Evolutionary conservation across 2,329 filamentous ascomycete species (phyloP).

Genomic region (Cryphonectria nitschkei): DNA sequence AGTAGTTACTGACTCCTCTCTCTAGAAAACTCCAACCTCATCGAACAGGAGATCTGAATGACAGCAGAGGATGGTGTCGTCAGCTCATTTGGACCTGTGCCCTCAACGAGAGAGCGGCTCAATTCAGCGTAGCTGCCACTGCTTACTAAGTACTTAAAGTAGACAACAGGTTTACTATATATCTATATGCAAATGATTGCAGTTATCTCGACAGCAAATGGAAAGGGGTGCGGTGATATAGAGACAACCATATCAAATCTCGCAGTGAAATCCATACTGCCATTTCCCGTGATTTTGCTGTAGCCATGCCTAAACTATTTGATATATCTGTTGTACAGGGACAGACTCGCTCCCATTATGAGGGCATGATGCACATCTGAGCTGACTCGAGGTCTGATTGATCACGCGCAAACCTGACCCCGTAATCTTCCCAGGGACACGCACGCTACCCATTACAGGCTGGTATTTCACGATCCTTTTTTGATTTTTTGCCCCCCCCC

Average conservation of each 20-base stretch:
- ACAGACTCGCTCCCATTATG: neutral
- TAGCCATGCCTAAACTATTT: slow-evolving; percentile 11
- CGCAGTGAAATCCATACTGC: neutral
- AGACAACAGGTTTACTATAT: neutral
- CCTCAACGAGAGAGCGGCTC: neutral
- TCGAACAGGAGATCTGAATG: neutral
- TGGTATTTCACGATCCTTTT: neutral
- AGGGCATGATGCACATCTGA: neutral
- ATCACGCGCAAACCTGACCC: neutral
- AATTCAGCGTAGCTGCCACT: neutral
- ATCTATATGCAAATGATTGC: neutral
- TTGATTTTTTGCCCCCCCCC: neutral
- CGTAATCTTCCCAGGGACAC: neutral
- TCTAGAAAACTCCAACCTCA: neutral
- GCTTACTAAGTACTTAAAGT: neutral
- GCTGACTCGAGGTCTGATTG: neutral
- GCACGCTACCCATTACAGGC: neutral
- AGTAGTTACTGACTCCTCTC: slow-evolving; percentile 13
- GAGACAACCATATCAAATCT: neutral
- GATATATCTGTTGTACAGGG: slow-evolving; percentile 7
- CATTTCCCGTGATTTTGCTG: neutral
- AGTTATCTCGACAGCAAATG: neutral
- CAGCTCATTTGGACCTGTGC: neutral
- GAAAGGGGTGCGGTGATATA: neutral
- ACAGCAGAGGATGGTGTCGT: neutral